Conservation (phyloP, 345 rosid genomes). For the Garcia nutans region DNA sequence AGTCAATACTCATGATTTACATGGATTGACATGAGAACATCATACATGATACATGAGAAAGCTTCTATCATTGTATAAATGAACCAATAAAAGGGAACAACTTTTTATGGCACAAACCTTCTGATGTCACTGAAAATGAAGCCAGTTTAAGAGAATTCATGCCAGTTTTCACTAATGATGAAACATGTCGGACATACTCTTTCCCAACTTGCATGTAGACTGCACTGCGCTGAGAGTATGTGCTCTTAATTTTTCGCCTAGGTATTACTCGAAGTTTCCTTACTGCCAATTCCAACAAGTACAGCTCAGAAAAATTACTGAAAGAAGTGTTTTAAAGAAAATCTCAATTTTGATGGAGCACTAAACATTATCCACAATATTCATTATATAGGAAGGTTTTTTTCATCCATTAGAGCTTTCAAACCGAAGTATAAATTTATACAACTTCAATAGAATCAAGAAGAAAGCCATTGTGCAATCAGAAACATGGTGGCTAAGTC, state of each 20-base stretch:
- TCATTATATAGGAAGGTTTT: not conserved
- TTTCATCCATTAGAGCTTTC: not conserved
- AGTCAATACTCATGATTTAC: not conserved
- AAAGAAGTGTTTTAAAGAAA: not conserved
- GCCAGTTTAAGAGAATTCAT: slow-evolving; percentile 70
- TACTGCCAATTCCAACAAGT: slow-evolving; percentile 47
- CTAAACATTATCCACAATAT: not conserved
- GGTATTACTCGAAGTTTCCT: slow-evolving; percentile 72
- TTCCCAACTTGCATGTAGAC: slow-evolving; percentile 72
- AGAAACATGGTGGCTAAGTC: not conserved
- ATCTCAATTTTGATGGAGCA: not conserved
- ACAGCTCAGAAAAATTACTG: slow-evolving; percentile 7
- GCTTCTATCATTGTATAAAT: not conserved
- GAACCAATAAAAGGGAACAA: not conserved
- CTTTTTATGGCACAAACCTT: slow-evolving; percentile 51
- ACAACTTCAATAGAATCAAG: not conserved
- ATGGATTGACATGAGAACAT: too few species aligned
- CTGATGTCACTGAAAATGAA: slow-evolving; percentile 57
- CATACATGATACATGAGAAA: not conserved
- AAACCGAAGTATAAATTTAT: not conserved
- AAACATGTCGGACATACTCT: slow-evolving; percentile 68
- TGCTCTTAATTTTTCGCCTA: slow-evolving; percentile 66
- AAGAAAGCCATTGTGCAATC: not conserved
- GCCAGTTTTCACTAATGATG: slow-evolving; percentile 78
- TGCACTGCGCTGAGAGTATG: slow-evolving; percentile 68